Conservation (phyloP, 2,329 filamentous ascomycete species). For the Pseudogymnoascus sp. region DNA sequence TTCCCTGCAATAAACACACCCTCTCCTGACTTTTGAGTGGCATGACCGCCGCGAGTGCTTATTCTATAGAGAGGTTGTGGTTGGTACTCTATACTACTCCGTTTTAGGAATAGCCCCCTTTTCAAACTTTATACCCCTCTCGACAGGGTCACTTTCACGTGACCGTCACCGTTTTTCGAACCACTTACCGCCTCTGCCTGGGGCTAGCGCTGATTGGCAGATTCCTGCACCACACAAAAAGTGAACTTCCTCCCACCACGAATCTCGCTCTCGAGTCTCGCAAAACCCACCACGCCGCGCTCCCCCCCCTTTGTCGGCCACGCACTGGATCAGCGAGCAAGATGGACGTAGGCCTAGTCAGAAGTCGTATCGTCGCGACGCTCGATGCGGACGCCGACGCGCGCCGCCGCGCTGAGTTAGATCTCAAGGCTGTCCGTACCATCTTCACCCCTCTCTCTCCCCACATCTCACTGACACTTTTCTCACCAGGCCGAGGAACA, state of each 20-base stretch:
- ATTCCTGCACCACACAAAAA: slow-evolving; percentile 9
- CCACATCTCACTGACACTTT: slow-evolving; percentile 16
- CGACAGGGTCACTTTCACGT: background rate
- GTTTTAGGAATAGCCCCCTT: background rate
- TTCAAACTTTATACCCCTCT: slow-evolving; percentile 3
- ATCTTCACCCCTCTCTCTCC: slow-evolving; percentile 15
- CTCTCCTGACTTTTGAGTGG: background rate
- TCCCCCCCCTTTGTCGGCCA: background rate
- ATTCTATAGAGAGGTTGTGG: background rate
- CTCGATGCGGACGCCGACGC: slow-evolving; percentile 67
- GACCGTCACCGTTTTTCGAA: background rate
- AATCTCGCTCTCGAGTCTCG: slow-evolving; percentile 6
- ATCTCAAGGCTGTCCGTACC: slow-evolving; percentile 67
- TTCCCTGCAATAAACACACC: background rate
- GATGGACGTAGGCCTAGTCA: slow-evolving; percentile 70
- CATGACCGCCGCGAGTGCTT: background rate
- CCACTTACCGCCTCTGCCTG: slow-evolving; percentile 4
- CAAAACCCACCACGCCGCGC: slow-evolving; percentile 8
- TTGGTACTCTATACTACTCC: background rate
- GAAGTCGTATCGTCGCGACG: slow-evolving; percentile 69
- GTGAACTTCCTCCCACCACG: slow-evolving; percentile 4
- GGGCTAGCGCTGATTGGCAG: slow-evolving; percentile 5
- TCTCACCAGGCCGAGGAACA: slow-evolving; percentile 71
- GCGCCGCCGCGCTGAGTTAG: slow-evolving; percentile 68
- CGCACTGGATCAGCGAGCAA: slow-evolving; percentile 11